A percentile compares a stretch with the other conserved stretches of the same genome.
phyloP scores from a whole-genome alignment of 495 filamentous ascomycete genomes.

The Xanthoparmelia taractica region DNA sequence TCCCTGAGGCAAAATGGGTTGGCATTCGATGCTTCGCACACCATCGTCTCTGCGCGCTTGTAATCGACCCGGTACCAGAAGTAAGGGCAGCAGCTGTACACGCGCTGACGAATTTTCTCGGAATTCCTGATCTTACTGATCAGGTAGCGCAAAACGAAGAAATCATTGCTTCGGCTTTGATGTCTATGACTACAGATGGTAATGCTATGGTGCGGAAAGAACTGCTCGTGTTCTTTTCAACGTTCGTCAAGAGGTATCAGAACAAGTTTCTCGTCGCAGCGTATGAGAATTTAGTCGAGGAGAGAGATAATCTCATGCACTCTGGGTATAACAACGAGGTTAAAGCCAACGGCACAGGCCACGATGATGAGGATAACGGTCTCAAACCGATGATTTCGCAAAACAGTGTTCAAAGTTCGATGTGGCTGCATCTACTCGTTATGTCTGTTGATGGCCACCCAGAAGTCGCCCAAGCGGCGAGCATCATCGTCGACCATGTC shows the following conservation, averaged over 20 bases:
- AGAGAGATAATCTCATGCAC: constrained; percentile 56
- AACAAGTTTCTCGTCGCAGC: constrained; percentile 87
- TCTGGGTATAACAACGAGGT: constrained; percentile 39
- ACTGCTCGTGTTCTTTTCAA: constrained; percentile 84
- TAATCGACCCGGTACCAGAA: constrained; percentile 86
- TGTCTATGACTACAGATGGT: constrained; percentile 84
- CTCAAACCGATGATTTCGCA: constrained; percentile 49
- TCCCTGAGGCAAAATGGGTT: constrained; percentile 87
- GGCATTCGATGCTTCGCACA: constrained; percentile 79
- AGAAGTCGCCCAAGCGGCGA: constrained; percentile 78
- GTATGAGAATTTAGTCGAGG: constrained; percentile 82
- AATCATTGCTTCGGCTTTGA: constrained; percentile 69
- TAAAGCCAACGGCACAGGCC: constrained; percentile 13
- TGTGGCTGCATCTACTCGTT: constrained; percentile 88
- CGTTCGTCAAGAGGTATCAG: constrained; percentile 84
- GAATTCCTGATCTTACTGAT: constrained; percentile 85
- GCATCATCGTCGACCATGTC: constrained; percentile 73
- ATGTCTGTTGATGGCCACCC: constrained; percentile 92
- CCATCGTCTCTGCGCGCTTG: constrained; percentile 65
- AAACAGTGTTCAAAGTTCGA: constrained; percentile 80
- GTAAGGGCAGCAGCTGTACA: constrained; percentile 89
- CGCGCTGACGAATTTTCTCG: constrained; percentile 86
- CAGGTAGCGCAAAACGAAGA: constrained; percentile 88
- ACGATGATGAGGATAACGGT: constrained; percentile 27
- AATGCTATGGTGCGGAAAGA: constrained; percentile 91